These are phyloP conservation scores for Mycena citricolor DNA, from an alignment of 1,284 basidiomycete species.

Conservation along the genomic window DNA sequence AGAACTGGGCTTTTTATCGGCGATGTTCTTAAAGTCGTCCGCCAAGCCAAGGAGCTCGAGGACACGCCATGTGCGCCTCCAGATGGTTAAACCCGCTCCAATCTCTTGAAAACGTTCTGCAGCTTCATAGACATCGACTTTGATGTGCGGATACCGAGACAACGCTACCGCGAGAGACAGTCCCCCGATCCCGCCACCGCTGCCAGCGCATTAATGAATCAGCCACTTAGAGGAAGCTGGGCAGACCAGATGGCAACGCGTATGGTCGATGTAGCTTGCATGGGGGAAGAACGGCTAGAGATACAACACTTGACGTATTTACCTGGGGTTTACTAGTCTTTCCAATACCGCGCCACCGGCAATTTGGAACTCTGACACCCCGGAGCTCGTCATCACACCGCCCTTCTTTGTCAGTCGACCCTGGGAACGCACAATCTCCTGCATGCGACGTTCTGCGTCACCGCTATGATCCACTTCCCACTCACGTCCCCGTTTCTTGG, in stretches of 20 bases:
- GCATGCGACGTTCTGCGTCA: conserved; percentile 84
- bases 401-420: conserved; percentile 81
- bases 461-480: conserved; percentile 48
- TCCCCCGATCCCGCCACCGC: conserved; percentile 51
- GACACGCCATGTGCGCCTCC: conserved; percentile 44
- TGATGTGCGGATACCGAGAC: conserved; percentile 38
- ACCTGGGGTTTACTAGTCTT: conserved; percentile 46
- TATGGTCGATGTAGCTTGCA: conserved; percentile 14
- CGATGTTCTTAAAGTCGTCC: conserved; percentile 39
- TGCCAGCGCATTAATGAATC: conserved; percentile 20
- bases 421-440: conserved; percentile 80
- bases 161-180: conserved; percentile 45
- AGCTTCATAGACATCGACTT: conserved; percentile 48
- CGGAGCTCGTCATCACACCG: conserved; percentile 76
- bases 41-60: conserved; percentile 41
- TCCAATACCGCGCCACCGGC: conserved; percentile 68
- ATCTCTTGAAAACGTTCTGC: conserved; percentile 48
- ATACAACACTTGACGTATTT: no score
- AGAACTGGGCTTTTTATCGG: conserved; percentile 32
- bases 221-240: neutral
- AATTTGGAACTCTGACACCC: conserved; percentile 82
- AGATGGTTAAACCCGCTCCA: conserved; percentile 50
- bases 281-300: no score
- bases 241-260: conserved; percentile 22
- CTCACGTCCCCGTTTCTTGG: conserved; percentile 32